Conservation (phyloP, 768 basidiomycete genomes). For the Mycena vulgaris region DNA sequence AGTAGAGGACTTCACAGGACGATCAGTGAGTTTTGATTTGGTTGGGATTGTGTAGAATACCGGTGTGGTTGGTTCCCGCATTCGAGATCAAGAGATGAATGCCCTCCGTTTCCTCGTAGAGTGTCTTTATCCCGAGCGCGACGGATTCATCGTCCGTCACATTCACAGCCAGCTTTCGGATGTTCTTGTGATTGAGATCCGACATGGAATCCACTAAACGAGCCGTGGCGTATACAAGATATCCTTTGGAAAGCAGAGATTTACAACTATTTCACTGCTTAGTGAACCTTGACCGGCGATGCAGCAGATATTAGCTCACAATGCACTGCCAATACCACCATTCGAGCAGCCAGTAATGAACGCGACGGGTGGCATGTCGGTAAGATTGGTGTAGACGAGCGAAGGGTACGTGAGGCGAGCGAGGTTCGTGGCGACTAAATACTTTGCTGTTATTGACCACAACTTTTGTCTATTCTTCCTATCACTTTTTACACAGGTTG, state of each 20-base stretch:
- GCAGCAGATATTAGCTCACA: conserved; percentile 50
- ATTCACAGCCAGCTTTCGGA: conserved; percentile 60
- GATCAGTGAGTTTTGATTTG: background rate
- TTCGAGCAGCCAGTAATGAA: conserved; percentile 66
- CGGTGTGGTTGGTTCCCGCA: conserved; percentile 56
- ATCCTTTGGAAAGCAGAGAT: conserved; percentile 59
- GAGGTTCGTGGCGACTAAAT: too few relatives aligned
- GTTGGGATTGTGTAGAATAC: conserved; percentile 36
- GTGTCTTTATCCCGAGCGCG: conserved; percentile 50
- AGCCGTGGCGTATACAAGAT: conserved; percentile 69
- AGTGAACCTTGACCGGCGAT: conserved; percentile 11
- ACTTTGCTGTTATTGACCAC: too few relatives aligned
- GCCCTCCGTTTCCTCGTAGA: conserved; percentile 58
- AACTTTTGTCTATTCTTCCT: too few relatives aligned
- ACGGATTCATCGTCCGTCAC: conserved; percentile 60
- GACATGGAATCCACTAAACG: conserved; percentile 62
- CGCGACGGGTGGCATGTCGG: conserved; percentile 54
- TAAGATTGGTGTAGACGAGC: too few relatives aligned
- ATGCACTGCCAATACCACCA: conserved; percentile 65
- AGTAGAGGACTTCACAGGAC: conserved; percentile 41
- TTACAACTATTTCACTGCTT: conserved; percentile 51
- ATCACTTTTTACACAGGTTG: too few relatives aligned
- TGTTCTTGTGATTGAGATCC: conserved; percentile 52
- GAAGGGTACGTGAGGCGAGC: too few relatives aligned
- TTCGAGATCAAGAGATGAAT: conserved; percentile 71